These are phyloP conservation scores for Fusarium phyllophilum DNA, from an alignment of 2,329 filamentous ascomycete species.

Conservation along the genomic window DNA sequence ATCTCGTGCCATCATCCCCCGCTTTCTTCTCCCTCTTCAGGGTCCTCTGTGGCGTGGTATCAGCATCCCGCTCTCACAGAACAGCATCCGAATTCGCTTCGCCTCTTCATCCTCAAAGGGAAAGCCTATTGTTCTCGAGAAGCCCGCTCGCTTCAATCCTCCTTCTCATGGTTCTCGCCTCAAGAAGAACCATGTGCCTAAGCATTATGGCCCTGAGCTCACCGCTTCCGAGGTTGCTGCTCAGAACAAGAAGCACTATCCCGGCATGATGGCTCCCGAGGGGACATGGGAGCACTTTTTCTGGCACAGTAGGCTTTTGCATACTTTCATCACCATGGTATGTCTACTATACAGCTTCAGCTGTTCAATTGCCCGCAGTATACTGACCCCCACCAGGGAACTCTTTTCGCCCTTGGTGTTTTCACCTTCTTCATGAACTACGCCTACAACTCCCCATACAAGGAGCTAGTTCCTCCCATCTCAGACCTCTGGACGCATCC, in stretches of 20 bases:
- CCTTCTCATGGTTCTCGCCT: conserved; percentile 86
- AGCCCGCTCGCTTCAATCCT: conserved; percentile 89
- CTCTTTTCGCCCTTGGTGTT: conserved; percentile 74
- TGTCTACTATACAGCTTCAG: conserved; percentile 38
- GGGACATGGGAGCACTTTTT: conserved; percentile 88
- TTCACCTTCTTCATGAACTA: conserved; percentile 84
- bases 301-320: conserved; percentile 78
- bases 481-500: conserved; percentile 77
- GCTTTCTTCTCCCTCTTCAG: conserved; percentile 74
- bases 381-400: conserved; percentile 58
- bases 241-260: conserved; percentile 80
- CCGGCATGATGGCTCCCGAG: conserved; percentile 86
- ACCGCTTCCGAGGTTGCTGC: conserved; percentile 71
- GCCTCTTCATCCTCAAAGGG: conserved; percentile 46
- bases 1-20: conserved; percentile 66
- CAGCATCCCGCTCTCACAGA: conserved; percentile 49
- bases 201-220: conserved; percentile 79
- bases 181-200: conserved; percentile 63
- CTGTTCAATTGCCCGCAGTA: background rate
- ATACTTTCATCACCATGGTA: conserved; percentile 87
- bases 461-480: conserved; percentile 78
- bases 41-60: conserved; percentile 64
- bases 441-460: conserved; percentile 79
- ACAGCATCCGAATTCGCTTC: conserved; percentile 49
- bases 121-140: conserved; percentile 79